Conservation (phyloP, 2,329 filamentous ascomycete species). For the Gremmenia infestans region DNA sequence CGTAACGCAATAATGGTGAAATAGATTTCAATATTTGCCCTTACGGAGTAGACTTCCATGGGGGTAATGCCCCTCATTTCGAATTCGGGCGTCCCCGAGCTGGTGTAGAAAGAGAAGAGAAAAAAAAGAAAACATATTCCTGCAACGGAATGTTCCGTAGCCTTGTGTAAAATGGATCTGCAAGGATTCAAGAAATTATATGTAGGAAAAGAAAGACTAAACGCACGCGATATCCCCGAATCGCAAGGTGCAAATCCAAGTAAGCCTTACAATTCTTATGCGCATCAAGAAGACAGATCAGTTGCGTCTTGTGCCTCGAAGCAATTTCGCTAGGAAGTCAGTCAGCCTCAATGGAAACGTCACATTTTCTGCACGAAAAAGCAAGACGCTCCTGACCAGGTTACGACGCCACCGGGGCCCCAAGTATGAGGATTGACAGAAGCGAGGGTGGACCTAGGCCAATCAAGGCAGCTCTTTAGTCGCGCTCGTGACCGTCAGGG, state of each 20-base stretch:
- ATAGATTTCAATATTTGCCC: too few species aligned
- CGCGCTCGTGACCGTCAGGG: conserved; percentile 12
- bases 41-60: too few species aligned
- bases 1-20: too few species aligned
- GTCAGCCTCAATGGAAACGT: conserved; percentile 23
- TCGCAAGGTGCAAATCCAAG: neutral
- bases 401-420: neutral
- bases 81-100: too few species aligned
- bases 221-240: neutral
- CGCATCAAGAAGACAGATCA: neutral
- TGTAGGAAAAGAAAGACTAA: neutral
- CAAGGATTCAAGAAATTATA: too few species aligned
- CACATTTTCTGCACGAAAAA: conserved; percentile 18
- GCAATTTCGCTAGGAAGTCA: neutral
- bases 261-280: neutral
- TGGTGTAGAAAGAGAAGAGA: too few species aligned
- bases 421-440: neutral
- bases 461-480: neutral
- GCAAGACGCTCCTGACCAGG: conserved; percentile 8
- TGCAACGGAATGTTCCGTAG: too few species aligned
- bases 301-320: neutral
- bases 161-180: too few species aligned
- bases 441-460: neutral
- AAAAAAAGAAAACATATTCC: too few species aligned
- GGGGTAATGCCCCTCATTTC: too few species aligned